Conservation (phyloP, 2,329 filamentous ascomycete species). For the Botrytis byssoidea region DNA sequence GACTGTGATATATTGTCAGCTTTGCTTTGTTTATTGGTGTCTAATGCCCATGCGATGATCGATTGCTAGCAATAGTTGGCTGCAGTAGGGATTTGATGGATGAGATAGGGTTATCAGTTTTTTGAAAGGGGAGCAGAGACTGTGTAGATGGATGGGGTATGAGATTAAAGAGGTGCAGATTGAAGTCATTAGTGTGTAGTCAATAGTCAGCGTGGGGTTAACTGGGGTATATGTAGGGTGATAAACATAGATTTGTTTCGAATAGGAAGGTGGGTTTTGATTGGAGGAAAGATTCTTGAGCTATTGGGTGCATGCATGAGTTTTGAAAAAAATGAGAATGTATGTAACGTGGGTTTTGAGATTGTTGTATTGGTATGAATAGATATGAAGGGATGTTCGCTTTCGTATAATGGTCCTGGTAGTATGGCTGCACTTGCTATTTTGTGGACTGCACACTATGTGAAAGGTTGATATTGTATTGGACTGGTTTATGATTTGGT, state of each 20-base stretch:
- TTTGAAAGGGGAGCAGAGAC: background rate
- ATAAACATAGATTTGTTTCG: slow-evolving; percentile 5
- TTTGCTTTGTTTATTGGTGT: background rate
- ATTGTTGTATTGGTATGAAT: background rate
- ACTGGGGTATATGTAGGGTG: background rate
- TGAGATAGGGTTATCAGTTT: background rate
- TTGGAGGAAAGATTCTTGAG: background rate
- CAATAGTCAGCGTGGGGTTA: background rate
- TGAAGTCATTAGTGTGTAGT: background rate
- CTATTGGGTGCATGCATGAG: background rate
- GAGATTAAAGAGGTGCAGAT: background rate
- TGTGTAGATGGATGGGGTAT: background rate
- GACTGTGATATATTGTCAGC: background rate
- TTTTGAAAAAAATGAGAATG: background rate
- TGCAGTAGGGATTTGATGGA: background rate
- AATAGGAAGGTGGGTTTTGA: background rate
- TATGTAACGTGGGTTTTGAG: background rate
- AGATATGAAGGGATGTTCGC: background rate
- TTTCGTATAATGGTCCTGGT: background rate
- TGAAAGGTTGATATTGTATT: background rate
- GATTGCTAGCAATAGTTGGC: background rate
- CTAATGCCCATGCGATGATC: background rate
- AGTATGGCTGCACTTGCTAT: background rate
- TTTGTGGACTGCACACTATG: background rate
- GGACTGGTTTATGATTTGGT: background rate